Evolutionary conservation across 164 flowering plant species (phyloP), one percentile per base, ranked within the genome.

Genomic region (Vitis cinerea): DNA sequence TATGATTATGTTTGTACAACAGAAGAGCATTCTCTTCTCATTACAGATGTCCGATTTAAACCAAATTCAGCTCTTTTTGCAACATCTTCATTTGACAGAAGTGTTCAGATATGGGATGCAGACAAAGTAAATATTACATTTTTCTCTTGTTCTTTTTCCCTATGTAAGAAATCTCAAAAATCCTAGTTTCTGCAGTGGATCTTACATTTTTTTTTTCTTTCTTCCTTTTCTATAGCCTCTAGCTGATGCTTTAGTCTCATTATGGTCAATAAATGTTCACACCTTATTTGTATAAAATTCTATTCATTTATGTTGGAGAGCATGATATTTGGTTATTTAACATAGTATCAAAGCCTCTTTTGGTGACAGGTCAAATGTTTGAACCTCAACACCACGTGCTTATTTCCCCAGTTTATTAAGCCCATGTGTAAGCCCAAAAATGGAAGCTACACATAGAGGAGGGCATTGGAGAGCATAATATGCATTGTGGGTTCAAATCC

Each of bases 101-200:
- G 72, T 14, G 69, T 77, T 17, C 50, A 60, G 50, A 66, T 73
- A 44, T 77, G 80, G 80, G 77, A 77, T 67, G 74, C 75, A 19
- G 55, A 50, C 61, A 57, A 10, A 17, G 80, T 77, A 72, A 62
- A 11, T 50, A 50, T 31, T 23, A 23, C 29, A 4, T 15, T 49
- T 27, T 10, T 12, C 13, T 66, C 23, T 8, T 14, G 31, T 10
- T 27, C 11, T 58, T 58, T 17, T 58, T 58, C 31, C 17, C 17
- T 23, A 19, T 15, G 30, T 17, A 51, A 51, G 14, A 23, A 23
- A 23, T 23, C 27, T 23, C 2, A 23, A 23, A 23, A 23, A 23
- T 23, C 27, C 27, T 23, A 23, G 27, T 23, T 23, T 23, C 2
- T 23, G 27, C 27, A 23, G 27, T 2, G 27, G 27, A 23, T 23